Evolutionary conservation across 2,329 filamentous ascomycete genomes (phyloP).

Genomic region (Fusarium papillatum): DNA sequence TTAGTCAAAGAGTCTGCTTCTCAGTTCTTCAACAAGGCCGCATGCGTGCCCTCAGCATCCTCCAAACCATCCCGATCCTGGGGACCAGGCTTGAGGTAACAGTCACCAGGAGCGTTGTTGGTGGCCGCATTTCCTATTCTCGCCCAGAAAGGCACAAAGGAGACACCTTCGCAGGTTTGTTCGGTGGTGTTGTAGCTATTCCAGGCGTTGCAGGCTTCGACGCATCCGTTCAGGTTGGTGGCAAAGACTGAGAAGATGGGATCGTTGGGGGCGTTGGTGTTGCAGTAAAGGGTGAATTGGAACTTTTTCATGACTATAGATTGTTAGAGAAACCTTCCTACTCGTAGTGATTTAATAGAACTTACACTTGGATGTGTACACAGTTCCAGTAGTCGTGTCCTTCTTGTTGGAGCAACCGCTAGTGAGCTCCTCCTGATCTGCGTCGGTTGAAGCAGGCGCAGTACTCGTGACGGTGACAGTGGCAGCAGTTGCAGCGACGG

Average conservation of each 20-base stretch:
- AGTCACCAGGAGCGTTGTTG: constrained; percentile 4
- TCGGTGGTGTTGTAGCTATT: constrained; percentile 24
- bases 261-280: constrained; percentile 53
- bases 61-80: background rate
- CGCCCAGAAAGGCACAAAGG: constrained; percentile 33
- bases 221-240: constrained; percentile 58
- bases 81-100: constrained; percentile 10
- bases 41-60: constrained; percentile 6
- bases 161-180: constrained; percentile 24
- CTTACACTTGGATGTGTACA: constrained; percentile 23
- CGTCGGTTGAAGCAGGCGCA: background rate
- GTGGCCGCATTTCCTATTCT: constrained; percentile 1
- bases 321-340: background rate
- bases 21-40: constrained; percentile 6
- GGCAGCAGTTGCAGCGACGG: background rate
- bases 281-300: constrained; percentile 59
- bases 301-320: constrained; percentile 48
- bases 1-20: too few relatives aligned
- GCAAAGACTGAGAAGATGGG: constrained; percentile 58
- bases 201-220: constrained; percentile 61
- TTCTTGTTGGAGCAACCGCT: constrained; percentile 55
- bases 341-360: too few relatives aligned
- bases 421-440: constrained; percentile 45
- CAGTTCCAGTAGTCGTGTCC: constrained; percentile 47
- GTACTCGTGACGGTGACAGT: background rate